These are phyloP conservation scores for Amanita polypyramis DNA, from an alignment of 768 basidiomycete genomes.

Conservation along the genomic window DNA sequence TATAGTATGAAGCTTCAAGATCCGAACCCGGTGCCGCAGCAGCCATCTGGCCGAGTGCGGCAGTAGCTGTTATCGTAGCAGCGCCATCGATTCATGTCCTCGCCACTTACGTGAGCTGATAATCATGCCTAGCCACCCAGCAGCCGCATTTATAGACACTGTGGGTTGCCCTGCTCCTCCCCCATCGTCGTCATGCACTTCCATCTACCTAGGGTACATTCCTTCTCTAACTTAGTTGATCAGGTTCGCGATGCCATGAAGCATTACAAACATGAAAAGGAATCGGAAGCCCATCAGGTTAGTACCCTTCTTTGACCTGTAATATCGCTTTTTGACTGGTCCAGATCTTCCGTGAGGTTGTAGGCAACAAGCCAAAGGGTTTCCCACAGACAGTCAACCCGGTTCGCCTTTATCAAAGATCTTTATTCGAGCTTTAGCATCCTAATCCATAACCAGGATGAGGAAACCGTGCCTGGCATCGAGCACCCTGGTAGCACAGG, in stretches of 20 bases:
- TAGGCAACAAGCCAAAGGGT: constrained; percentile 60
- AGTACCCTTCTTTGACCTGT: constrained; percentile 7
- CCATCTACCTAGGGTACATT: constrained; percentile 32
- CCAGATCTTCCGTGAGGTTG: constrained; percentile 68
- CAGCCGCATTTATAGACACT: neutral
- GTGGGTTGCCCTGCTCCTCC: constrained; percentile 8
- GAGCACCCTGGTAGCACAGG: constrained; percentile 62
- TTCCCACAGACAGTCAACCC: constrained; percentile 66
- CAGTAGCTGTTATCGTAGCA: too few species aligned
- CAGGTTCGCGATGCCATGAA: constrained; percentile 66
- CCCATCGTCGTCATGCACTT: constrained; percentile 27
- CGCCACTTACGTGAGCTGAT: neutral
- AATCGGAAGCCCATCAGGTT: constrained; percentile 85
- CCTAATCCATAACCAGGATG: constrained; percentile 38
- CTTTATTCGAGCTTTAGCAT: neutral
- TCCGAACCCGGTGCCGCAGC: neutral
- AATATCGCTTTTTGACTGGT: constrained; percentile 4
- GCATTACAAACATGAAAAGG: constrained; percentile 63
- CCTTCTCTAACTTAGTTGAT: constrained; percentile 34
- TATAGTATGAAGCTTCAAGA: neutral
- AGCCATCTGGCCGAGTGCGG: too few species aligned
- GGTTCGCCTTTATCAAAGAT: constrained; percentile 24
- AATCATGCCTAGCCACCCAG: neutral
- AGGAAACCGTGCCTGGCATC: constrained; percentile 86
- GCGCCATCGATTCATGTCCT: too few species aligned